Base-by-base conservation (phyloP, 805 yeast species). In the Kurtzmaniella fragi region DNA sequence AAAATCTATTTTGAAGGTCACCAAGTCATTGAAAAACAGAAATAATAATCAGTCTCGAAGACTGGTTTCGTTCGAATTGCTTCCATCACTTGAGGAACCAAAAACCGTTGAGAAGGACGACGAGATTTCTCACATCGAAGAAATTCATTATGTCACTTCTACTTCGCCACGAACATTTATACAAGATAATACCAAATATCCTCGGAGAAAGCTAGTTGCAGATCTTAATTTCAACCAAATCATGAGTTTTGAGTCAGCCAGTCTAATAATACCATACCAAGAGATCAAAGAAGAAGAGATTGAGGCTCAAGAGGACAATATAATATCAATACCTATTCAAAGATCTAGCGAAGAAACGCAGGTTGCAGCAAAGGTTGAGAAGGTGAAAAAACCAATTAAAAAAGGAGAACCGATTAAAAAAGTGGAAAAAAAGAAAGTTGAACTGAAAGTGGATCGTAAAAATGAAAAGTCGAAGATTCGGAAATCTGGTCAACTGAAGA, bases 201-300 rank as follows among this genome's bases (percentile, higher is more conserved):
- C 57, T 12, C 46, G 63, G 26, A 47, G 56, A 17, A 59, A 59
- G 34, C 42, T 56, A 15, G 63, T 59, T 13, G 63, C 62, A 1
- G 54, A 56, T 29, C 41, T 59, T 29, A 49, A 56, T 34, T 58
- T 59, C 31, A 54, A 52, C 25, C 61, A 59, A 39, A 57, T 59
- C n/a, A 41, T 59, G 17, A 45, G 14, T n/a, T 36, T 45, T 14
- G 51, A 52, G 37, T 52, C 53, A 12, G 43, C 44, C 10, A 44
- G 38, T 27, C 37, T 43, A 9, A 25, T 23, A 28, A 5, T 13
- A 28, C 14, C n/a, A 4, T 28, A 13, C 9, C 30, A 28, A 28
- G 14, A 11, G 9, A 28, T 28, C 9, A 28, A 4, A 27, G 14
- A 28, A 32, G 32, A 35, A 35, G 34, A 32, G n/a, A 8, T 17